Base-by-base conservation (phyloP, 192 early-diverging fungal genomes). In the Mortierella hygrophila region DNA sequence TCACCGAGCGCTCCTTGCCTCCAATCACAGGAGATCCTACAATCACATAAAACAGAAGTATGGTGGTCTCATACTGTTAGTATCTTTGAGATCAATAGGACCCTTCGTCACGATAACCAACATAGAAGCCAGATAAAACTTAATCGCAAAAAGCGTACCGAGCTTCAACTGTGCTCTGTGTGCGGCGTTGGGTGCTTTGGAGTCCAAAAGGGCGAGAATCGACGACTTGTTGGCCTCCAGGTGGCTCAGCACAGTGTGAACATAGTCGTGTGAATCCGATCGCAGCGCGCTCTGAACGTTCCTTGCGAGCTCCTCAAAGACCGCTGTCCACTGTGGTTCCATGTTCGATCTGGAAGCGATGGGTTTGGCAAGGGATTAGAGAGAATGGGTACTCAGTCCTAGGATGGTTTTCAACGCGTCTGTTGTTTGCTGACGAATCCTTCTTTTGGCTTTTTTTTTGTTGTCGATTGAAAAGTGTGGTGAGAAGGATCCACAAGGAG, bases 1-100 rank as follows among this genome's bases (percentile, higher is more conserved):
- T 96, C 79, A 95, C 91, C 75, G 93, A 89, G 80, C 90, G 89
- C 41, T 88, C 75, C 47, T 88, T 90, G 44, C 93, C 90, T 32
- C 94, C 93, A 70, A 96, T 94, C 54, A 88, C 83, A 35, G 89
- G 87, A 23, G 84, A 82, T 73, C 91, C 91, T 90, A 68, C 37
- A 57, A 57, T n/a, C 20, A 47, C n/a, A 65, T 9, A 49, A 18
- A 35, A 13, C 0, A 72, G 2, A 49, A 54, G 35, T 46, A 57
- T 26, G 40, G 68, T n/a, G 29, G 60, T 26, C 60, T 29, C 29
- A 32, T 10, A 16, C 8, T 32, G 73, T 72, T 52, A 77, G 41
- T 46, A 49, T 16, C 69, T 32, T 65, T 32, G 26, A 49, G 40
- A 46, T 29, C 40, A 3, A 20, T 20, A 4, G 32, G 37, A 47